Conservation (phyloP, 1,284 basidiomycete genomes). For the Neolentinus lepideus region DNA sequence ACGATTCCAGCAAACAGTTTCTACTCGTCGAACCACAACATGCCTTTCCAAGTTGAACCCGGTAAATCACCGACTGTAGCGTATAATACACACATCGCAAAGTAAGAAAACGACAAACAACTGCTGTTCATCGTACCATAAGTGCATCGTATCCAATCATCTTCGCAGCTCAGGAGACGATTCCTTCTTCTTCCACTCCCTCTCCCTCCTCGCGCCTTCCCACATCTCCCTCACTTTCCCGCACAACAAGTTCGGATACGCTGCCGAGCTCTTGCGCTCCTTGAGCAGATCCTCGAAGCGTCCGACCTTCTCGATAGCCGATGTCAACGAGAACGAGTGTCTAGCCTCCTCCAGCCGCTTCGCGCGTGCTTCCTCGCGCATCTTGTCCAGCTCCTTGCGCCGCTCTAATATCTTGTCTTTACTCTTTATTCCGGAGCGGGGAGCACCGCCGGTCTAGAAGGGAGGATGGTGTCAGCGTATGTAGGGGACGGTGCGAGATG, state of each 20-base stretch:
- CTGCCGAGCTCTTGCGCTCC: constrained; percentile 38
- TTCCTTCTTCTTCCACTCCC: constrained; percentile 5
- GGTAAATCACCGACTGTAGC: no score
- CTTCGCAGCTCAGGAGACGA: constrained; percentile 4
- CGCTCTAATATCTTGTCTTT: constrained; percentile 65
- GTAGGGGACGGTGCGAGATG: no score
- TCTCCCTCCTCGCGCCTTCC: constrained; percentile 19
- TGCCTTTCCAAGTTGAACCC: no score
- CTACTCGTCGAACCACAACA: no score
- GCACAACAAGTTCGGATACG: constrained; percentile 63
- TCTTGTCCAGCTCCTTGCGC: constrained; percentile 56
- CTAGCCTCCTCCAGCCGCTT: constrained; percentile 47
- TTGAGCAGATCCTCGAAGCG: constrained; percentile 55
- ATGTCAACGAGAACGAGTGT: constrained; percentile 61
- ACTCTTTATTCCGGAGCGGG: constrained; percentile 48
- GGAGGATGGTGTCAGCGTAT: no score
- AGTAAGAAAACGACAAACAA: no score
- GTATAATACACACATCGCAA: background rate
- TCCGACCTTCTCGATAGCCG: constrained; percentile 58
- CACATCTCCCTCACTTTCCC: constrained; percentile 48
- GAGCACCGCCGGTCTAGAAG: constrained; percentile 45
- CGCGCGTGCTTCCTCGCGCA: constrained; percentile 63
- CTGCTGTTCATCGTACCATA: background rate
- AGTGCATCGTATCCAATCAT: background rate
- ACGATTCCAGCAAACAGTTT: no score